phyloP scores from a whole-genome alignment of 352 stramenopile species.

The Phytopythium kandeliae region DNA sequence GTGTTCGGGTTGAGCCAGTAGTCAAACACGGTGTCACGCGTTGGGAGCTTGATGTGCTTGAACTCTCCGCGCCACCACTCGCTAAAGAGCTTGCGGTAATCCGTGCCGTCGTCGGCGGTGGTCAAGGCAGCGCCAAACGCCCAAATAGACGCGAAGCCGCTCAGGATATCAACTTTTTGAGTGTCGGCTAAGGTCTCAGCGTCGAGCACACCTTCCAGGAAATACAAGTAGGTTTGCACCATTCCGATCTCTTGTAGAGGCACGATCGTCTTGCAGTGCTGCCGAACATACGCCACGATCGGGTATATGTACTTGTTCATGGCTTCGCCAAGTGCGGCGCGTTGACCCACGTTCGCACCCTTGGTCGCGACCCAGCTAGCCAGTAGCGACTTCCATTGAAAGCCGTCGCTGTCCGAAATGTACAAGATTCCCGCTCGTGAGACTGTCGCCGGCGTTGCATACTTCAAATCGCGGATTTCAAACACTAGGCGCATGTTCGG shows the following conservation, averaged over 20 bases:
- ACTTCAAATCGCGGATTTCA: conserved; percentile 94
- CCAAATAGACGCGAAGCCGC: conserved; percentile 93
- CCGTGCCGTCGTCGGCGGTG: conserved; percentile 89
- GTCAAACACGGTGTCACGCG: conserved; percentile 93
- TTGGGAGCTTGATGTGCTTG: conserved; percentile 93
- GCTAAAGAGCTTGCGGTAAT: conserved; percentile 92
- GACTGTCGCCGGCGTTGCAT: conserved; percentile 93
- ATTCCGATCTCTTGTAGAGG: conserved; percentile 89
- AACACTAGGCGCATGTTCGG: conserved; percentile 94
- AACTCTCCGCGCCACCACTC: conserved; percentile 93
- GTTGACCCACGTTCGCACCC: conserved; percentile 46
- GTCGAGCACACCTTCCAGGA: conserved; percentile 85
- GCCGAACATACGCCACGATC: conserved; percentile 81
- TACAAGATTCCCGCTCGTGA: conserved; percentile 94
- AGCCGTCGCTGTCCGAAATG: conserved; percentile 88
- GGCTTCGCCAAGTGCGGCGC: conserved; percentile 38
- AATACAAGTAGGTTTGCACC: conserved; percentile 91
- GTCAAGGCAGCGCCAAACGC: conserved; percentile 87
- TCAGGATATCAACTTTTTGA: conserved; percentile 77
- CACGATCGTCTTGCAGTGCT: conserved; percentile 87
- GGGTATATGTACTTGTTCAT: conserved; percentile 88
- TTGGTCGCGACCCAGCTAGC: conserved; percentile 87
- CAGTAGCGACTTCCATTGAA: conserved; percentile 91
- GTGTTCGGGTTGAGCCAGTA: conserved; percentile 93
- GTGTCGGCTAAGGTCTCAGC: conserved; percentile 48